Evolutionary conservation across 768 basidiomycete species (phyloP).

Genomic region (Boletus rubescentipes): DNA sequence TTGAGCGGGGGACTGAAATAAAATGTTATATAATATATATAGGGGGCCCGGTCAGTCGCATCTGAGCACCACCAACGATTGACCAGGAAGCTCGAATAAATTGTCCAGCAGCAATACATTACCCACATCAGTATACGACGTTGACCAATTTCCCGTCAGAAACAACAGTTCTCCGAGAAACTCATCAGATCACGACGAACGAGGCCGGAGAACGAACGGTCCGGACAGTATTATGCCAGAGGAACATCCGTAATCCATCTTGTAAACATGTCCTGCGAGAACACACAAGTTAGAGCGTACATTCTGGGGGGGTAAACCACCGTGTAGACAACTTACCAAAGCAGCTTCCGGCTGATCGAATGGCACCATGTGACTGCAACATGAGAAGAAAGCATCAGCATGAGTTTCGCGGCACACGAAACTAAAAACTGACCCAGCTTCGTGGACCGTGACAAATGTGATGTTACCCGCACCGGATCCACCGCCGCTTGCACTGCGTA

Average conservation of each 20-base stretch:
- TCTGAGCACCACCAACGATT: not conserved
- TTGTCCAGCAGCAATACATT: not conserved
- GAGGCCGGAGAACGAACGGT: not conserved
- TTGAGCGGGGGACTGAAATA: too few species aligned
- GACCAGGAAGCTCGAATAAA: not conserved
- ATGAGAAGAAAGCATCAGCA: slow-evolving; percentile 3
- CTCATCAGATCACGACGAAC: not conserved
- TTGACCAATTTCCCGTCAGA: not conserved
- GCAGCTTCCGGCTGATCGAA: slow-evolving; percentile 88
- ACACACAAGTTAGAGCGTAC: not conserved
- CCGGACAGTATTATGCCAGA: slow-evolving; percentile 26
- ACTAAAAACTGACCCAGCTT: slow-evolving; percentile 65
- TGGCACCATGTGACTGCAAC: slow-evolving; percentile 80
- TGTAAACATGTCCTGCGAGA: slow-evolving; percentile 53
- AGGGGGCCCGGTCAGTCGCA: too few species aligned
- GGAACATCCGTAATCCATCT: slow-evolving; percentile 58
- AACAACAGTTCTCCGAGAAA: not conserved
- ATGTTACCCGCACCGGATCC: slow-evolving; percentile 76
- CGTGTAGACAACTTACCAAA: slow-evolving; percentile 46
- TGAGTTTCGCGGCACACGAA: not conserved
- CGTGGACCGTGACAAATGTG: slow-evolving; percentile 74
- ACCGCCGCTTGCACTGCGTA: slow-evolving; percentile 66
- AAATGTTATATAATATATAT: not conserved
- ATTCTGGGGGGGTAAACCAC: not conserved
- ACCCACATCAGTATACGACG: not conserved